Evolutionary conservation across 352 stramenopile species (phyloP), one percentile per base, ranked within the genome.

Genomic region (Globisporangium splendens): DNA sequence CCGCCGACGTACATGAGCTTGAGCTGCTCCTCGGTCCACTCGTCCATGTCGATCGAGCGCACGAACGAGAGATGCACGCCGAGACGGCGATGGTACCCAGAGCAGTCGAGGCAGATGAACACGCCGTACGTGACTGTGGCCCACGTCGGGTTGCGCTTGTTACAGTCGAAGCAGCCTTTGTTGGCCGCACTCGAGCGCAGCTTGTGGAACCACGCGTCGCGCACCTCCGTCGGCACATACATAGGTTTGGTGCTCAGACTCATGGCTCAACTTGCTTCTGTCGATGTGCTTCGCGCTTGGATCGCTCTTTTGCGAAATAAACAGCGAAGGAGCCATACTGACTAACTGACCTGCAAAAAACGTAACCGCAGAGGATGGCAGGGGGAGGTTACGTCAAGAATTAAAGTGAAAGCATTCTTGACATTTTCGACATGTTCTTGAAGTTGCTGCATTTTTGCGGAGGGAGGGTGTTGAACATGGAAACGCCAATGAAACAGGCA

Each of bases 101-200:
- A 97, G 73, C 95, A 98, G 64, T 98, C 94, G 44, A 98, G 76
- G 64, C 95, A 98, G 63, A 98, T 97, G 63, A 98, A 97, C 43
- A 98, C 90, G 62, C 95, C 95, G 70, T 98, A 98, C 15, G 88
- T 97, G 58, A 97, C 93, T 1, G 90, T 97, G 14, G 94, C 94
- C 95, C 96, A 98, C 50, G 81, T 97, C 41, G 96, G 95, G 70
- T 98, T 98, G 35, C 91, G 84, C 54, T 96, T 96, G 63, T 89
- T 95, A 77, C 96, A 98, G 78, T 98, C 96, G 69, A 98, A 98
- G 75, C 96, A 98, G 57, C 83, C 69, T 59, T 96, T 96, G 62
- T 96, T 96, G 50, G 86, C 86, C 20, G 75, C 74, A 18, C 69
- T 66, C 54, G 74, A 72, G 56, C 87, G 85, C 53, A 95, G 68